phyloP scores from a whole-genome alignment of 2,329 filamentous ascomycete species.

The Pseudogymnoascus sp. region DNA sequence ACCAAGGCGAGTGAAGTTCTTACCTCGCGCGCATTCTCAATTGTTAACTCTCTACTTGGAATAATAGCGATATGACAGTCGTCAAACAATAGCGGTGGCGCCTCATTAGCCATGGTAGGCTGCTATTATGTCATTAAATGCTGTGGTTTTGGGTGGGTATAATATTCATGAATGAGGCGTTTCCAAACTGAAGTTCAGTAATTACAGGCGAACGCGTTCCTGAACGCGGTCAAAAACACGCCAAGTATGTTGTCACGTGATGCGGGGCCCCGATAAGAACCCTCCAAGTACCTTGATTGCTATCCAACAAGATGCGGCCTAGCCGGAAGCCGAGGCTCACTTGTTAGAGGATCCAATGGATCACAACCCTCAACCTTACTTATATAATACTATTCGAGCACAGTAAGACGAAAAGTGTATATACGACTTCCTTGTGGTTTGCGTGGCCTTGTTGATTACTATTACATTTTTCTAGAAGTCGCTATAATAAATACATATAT shows the following conservation, averaged over 20 bases:
- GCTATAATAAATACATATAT: background rate
- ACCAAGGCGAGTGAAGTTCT: background rate
- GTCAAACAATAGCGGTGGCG: slow-evolving; percentile 19
- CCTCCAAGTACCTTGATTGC: background rate
- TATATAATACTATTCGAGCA: background rate
- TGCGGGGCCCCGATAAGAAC: background rate
- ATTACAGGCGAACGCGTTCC: slow-evolving; percentile 3
- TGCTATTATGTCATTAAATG: slow-evolving; percentile 2
- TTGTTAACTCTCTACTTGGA: slow-evolving; percentile 20
- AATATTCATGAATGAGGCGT: background rate
- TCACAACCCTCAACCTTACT: background rate
- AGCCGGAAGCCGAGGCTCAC: slow-evolving; percentile 5
- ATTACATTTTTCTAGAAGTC: background rate
- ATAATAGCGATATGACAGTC: slow-evolving; percentile 25
- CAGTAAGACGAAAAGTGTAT: background rate
- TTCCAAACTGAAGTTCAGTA: slow-evolving; percentile 2
- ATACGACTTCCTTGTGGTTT: background rate
- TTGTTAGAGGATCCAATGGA: background rate
- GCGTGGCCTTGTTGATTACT: background rate
- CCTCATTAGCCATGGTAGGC: background rate
- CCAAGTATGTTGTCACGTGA: background rate
- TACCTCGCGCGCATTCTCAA: slow-evolving; percentile 2
- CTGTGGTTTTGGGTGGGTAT: slow-evolving; percentile 2
- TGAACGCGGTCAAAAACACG: slow-evolving; percentile 7
- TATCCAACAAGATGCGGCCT: background rate